These are phyloP conservation scores for Fusarium tjaetaba DNA, from an alignment of 2,329 filamentous ascomycete genomes.

Conservation along the genomic window DNA sequence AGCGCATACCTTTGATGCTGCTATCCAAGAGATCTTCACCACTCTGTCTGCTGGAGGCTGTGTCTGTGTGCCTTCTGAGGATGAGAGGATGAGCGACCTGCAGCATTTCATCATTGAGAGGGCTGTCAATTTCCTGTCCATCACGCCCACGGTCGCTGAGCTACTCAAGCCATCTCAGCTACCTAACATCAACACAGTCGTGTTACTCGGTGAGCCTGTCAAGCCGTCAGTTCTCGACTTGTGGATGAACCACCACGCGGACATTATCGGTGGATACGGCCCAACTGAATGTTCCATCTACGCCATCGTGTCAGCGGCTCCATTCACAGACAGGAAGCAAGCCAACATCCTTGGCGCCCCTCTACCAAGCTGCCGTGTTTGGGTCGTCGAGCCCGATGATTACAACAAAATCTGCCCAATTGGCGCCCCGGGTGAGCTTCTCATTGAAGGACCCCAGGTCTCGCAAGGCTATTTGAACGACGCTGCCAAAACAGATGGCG, in stretches of 20 bases:
- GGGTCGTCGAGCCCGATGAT: background rate
- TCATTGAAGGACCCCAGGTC: slow-evolving; percentile 1
- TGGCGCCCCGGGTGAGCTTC: background rate
- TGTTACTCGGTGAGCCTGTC: background rate
- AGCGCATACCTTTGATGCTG: background rate
- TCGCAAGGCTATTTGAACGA: background rate
- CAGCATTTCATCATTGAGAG: background rate
- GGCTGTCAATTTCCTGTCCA: background rate
- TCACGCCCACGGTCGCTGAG: background rate
- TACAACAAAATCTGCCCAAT: background rate
- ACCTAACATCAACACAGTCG: background rate
- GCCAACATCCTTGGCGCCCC: background rate
- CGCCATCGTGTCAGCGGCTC: background rate
- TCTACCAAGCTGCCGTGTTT: background rate
- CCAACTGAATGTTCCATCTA: background rate
- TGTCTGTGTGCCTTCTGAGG: background rate
- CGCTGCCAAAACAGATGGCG: background rate
- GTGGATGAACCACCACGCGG: background rate
- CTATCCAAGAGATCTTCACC: background rate
- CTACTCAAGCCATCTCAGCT: background rate
- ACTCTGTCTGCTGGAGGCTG: background rate
- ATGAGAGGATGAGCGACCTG: background rate
- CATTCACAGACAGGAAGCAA: background rate
- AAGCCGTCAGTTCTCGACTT: background rate
- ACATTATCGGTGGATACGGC: background rate